A percentile compares a stretch with the other conserved stretches of the same genome.
Evolutionary conservation across 2,329 filamentous ascomycete species (phyloP).

Genomic region (Fusarium sp.): DNA sequence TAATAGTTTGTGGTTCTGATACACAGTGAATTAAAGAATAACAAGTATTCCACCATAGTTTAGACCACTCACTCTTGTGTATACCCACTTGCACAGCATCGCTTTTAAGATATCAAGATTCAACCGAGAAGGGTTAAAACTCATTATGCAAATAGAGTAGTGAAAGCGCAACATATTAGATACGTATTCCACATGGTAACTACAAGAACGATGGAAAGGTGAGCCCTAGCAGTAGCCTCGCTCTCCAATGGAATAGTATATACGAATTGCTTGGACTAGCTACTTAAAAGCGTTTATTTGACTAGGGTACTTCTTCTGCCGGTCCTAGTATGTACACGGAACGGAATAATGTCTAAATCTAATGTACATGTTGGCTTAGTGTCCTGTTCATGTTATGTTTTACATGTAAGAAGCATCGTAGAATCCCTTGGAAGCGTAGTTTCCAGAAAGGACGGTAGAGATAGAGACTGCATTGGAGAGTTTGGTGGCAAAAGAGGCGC

Average conservation of each 20-base stretch:
- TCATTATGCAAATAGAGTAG: no score
- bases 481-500: conserved; percentile 43
- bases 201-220: fast-evolving
- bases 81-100: neutral
- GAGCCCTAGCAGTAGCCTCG: fast-evolving
- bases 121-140: fast-evolving
- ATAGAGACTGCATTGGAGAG: conserved; percentile 49
- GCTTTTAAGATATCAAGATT: neutral
- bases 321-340: neutral
- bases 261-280: neutral
- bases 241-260: fast-evolving
- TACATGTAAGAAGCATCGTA: conserved; percentile 37
- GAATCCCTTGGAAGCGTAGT: conserved; percentile 31
- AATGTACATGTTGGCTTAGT: neutral
- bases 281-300: neutral
- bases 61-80: fast-evolving
- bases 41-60: neutral
- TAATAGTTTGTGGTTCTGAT: fast-evolving
- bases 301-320: neutral
- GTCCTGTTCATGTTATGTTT: neutral
- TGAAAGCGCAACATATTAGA: neutral
- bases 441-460: conserved; percentile 37
- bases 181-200: neutral
- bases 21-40: fast-evolving
- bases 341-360: neutral